These are phyloP conservation scores for Claviceps capensis DNA, from an alignment of 2,329 filamentous ascomycete genomes.

Conservation along the genomic window DNA sequence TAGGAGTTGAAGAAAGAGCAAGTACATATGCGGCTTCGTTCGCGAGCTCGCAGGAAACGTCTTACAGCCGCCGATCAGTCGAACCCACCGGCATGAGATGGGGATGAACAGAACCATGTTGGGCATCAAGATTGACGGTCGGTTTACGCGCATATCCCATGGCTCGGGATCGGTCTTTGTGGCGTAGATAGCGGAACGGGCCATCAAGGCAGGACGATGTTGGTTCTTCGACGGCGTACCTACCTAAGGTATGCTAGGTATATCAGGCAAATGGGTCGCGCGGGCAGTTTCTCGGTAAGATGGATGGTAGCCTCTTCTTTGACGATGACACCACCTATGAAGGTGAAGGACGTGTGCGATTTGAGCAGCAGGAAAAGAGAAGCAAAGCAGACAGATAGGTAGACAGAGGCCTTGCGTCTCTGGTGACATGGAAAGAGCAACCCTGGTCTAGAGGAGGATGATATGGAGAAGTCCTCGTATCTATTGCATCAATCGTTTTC, in stretches of 20 bases:
- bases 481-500: neutral
- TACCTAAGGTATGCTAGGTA: no score
- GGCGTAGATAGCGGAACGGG: neutral
- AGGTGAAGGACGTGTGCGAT: neutral
- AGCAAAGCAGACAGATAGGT: no score
- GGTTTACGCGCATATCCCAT: neutral
- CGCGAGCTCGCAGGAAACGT: neutral
- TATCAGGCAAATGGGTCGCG: neutral
- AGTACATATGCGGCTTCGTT: neutral
- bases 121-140: neutral
- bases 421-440: neutral
- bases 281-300: neutral
- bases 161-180: neutral
- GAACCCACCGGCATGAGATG: neutral
- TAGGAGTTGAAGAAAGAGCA: neutral
- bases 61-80: neutral
- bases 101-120: constrained; percentile 1
- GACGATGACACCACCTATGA: neutral
- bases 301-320: no score
- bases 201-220: neutral
- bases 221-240: neutral
- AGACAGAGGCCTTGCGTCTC: neutral
- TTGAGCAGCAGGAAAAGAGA: neutral
- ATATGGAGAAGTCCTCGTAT: constrained; percentile 1
- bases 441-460: neutral